Evolutionary conservation across 2,329 filamentous ascomycete species (phyloP), one percentile per base, ranked within the genome.

Genomic region (Ramularia endophylla): DNA sequence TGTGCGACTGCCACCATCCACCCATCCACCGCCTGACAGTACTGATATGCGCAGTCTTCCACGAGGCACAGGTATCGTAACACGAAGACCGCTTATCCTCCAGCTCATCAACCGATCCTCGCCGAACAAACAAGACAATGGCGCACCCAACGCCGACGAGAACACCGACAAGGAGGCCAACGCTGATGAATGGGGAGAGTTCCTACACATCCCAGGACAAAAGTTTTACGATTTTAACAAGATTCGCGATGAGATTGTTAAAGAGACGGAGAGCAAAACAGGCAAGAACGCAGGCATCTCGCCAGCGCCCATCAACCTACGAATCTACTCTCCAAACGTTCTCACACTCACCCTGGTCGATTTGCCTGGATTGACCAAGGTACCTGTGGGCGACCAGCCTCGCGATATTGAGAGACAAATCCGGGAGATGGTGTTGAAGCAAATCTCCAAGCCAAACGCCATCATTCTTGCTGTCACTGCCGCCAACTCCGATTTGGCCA

Each of bases 141-240:
- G 88, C 41, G 76, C 81, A 44, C 75, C 78, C 52, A 94, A 95
- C 64, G 86, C 87, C 42, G 68, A 78, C 45, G 72, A 73, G 44
- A 81, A 78, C 41, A 80, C 76, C 53, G 92, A 97, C 67, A 85
- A 85, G 65, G 85, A 88, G 55, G 87, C 89, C 59, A 98, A 98
- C 66, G 67, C 78, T 15, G 88, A 97, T 62, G 92, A 98, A 68
- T 98, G 94, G 87, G 92, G 90, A 73, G 92, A 98, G 74, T 98
- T 98, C 69, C 75, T 98, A 51, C 92, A 98, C 67, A 86, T 98
- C 51, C 90, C 92, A 15, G 92, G 89, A 57, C 87, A 97, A 69
- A 97, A 97, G 69, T 97, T 94, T 73, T 81, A 81, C 69, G 92
- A 98, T 71, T 98, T 98, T 73, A 86, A 88, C 74, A 95, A 95